Base-by-base conservation (phyloP, 176 grass and related monocot species). In the Puccinellia tenuiflora region DNA sequence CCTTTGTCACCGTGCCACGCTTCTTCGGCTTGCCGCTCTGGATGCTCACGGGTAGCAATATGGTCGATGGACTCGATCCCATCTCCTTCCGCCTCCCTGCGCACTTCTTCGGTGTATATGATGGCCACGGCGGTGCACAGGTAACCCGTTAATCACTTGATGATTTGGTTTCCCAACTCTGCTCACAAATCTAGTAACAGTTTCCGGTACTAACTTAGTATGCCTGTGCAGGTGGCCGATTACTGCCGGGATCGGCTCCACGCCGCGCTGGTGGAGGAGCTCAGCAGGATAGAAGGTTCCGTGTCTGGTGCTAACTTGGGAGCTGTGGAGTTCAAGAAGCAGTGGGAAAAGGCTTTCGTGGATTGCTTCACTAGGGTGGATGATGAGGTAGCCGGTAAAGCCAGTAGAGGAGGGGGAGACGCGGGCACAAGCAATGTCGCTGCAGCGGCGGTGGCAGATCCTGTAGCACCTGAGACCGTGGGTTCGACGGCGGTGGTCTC, bases 91-190 rank as follows among this genome's bases (percentile, higher is more conserved):
- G 84, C 37, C 76, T 93, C 7, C 84, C 94, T 17, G 78, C 88
- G 0, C 92, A 94, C 86, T 97, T 94, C 75, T 94, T 94, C 21
- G 94, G 92, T 30, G 94, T 97, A 3, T 97, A 94, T n/a, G 94
- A 94, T 8, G 92, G 94, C 37, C 94, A 97, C 78, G 91, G 94
- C 46, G 94, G 94, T 40, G 79, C 85, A 0, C 91, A 82, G 84
- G 88, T 90, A 25, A 33, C 10, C 34, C 78, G 55, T 55, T 69
- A 45, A 21, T 43, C 26, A 26, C 28, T 63, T 59, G 45, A 71
- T 52, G 67, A 38, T 62, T 77, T 48, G 7, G 21, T 50, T 83
- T 38, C 69, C 68, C 42, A 75, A 24, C 22, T 56, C 7, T 50
- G 2, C 70, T n/a, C 6, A 16, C 43, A 28, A 47, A 84, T 56